These are phyloP conservation scores for Ophiocordyceps unilateralis DNA, from an alignment of 2,329 filamentous ascomycete genomes.

Conservation along the genomic window DNA sequence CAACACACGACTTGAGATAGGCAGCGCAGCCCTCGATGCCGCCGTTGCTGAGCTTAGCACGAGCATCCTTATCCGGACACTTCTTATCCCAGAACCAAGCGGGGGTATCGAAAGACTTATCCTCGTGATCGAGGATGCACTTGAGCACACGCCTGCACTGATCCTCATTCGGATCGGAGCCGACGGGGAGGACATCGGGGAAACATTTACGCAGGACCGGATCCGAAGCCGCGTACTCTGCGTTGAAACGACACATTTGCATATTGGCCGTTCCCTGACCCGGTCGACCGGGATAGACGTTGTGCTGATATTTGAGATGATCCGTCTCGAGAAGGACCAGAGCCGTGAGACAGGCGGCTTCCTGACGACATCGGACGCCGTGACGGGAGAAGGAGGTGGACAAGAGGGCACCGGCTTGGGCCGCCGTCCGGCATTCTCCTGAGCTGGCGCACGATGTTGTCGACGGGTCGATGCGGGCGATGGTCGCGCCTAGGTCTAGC, in stretches of 20 bases:
- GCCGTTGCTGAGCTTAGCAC: slow-evolving; percentile 13
- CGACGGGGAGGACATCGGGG: slow-evolving; percentile 13
- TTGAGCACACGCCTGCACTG: slow-evolving; percentile 19
- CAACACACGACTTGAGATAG: slow-evolving; percentile 31
- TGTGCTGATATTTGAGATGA: slow-evolving; percentile 55
- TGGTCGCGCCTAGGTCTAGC: background rate
- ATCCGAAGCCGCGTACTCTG: slow-evolving; percentile 26
- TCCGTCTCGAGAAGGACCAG: slow-evolving; percentile 56
- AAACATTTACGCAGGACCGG: slow-evolving; percentile 11
- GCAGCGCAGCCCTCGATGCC: slow-evolving; percentile 23
- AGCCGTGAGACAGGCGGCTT: slow-evolving; percentile 53
- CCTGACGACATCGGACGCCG: slow-evolving; percentile 31
- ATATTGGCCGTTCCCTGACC: slow-evolving; percentile 55
- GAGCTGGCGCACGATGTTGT: background rate
- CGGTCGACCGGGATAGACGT: slow-evolving; percentile 35
- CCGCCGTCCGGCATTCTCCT: slow-evolving; percentile 48
- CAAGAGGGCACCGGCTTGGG: slow-evolving; percentile 40
- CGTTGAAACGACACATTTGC: slow-evolving; percentile 28
- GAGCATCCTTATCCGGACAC: slow-evolving; percentile 18
- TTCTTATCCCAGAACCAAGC: slow-evolving; percentile 32
- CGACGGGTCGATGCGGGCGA: background rate
- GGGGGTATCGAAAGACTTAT: slow-evolving; percentile 35
- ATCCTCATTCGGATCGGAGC: slow-evolving; percentile 3
- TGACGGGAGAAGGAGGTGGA: slow-evolving; percentile 38
- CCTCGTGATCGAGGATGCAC: slow-evolving; percentile 25